Base-by-base conservation (phyloP, 352 stramenopile genomes). In the Pythium vanterpoolii region DNA sequence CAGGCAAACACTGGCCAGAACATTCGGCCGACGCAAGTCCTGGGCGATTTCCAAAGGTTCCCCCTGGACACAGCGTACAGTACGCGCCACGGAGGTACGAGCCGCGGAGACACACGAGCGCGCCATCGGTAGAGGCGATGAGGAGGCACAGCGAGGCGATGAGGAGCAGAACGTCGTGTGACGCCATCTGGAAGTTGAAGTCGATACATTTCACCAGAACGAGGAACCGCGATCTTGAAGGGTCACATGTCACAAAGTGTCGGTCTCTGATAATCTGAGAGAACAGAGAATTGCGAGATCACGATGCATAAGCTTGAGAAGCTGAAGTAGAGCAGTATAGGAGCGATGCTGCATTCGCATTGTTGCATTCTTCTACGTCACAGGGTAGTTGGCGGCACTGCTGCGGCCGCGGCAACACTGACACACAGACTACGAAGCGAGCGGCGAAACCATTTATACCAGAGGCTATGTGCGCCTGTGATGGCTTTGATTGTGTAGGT, bases 401-500 rank as follows among this genome's bases (percentile, higher is more conserved):
- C 31, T 36, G 11, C n/a, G n/a, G n/a, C n/a, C n/a, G n/a, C n/a
- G n/a, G n/a, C 6, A 93, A 60, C 82, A 93, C 69, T 84, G 85
- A 38, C 86, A 93, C 68, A 79, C 69, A 0, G 78, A 93, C 21
- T 82, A 93, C 60, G 77, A 93, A 57, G 53, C 82, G 2, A 57
- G 58, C 8, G 36, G 28, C n/a, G 0, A 49, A 61, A 34, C 75
- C 79, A 5, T 81, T 79, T 55, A 19, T 92, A 79, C 71, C 72
- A 59, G 3, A 90, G 89, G 43, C 68, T 14, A 79, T 72, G 30
- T 93, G 83, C 48, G 34, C 33, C 13, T 95, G 86, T 62, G 48
- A 59, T 1, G 79, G 66, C 33, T 89, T 95, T 53, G 76, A 83
- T n/a, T n/a, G n/a, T n/a, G n/a, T 62, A 90, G 78, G 78, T 88